These are phyloP conservation scores for Penicillium nordicum DNA, from an alignment of 2,329 filamentous ascomycete species.

Conservation along the genomic window DNA sequence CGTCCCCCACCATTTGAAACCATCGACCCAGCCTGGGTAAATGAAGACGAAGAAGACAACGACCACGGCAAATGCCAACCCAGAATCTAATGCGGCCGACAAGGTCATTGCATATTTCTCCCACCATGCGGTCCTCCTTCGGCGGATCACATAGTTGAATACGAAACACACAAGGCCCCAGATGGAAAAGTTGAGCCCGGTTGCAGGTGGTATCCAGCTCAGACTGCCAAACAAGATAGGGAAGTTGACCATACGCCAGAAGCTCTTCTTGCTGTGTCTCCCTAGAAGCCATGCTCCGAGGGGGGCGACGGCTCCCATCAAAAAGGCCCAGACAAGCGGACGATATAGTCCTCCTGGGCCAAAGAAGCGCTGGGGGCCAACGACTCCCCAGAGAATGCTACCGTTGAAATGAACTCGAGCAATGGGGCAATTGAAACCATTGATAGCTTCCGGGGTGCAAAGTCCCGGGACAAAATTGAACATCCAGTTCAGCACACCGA, in stretches of 20 bases:
- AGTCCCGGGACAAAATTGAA: conserved; percentile 71
- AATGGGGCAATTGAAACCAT: conserved; percentile 83
- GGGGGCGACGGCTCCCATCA: conserved; percentile 70
- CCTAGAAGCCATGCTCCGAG: conserved; percentile 71
- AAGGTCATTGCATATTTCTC: conserved; percentile 88
- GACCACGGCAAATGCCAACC: conserved; percentile 76
- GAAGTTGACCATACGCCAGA: conserved; percentile 73
- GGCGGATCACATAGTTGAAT: conserved; percentile 74
- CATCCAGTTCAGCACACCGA: conserved; percentile 87
- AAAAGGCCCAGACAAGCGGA: conserved; percentile 75
- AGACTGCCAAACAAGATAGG: conserved; percentile 80
- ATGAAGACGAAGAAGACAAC: conserved; percentile 82
- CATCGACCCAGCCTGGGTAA: conserved; percentile 71
- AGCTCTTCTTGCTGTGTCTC: conserved; percentile 53
- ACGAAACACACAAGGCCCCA: conserved; percentile 82
- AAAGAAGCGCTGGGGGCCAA: conserved; percentile 79
- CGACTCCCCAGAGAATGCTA: conserved; percentile 84
- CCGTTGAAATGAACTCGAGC: conserved; percentile 88
- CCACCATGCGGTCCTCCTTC: conserved; percentile 75
- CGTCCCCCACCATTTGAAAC: conserved; percentile 84
- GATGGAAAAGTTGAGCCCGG: conserved; percentile 81
- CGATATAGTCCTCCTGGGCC: conserved; percentile 71
- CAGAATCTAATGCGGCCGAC: conserved; percentile 77
- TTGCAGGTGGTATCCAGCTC: conserved; percentile 80
- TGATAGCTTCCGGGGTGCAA: conserved; percentile 75